Percentiles rank a stretch among this genome's conserved stretches.
Evolutionary conservation across 2,329 filamentous ascomycete species (phyloP).

Genomic region (Trichoderma hamatum): DNA sequence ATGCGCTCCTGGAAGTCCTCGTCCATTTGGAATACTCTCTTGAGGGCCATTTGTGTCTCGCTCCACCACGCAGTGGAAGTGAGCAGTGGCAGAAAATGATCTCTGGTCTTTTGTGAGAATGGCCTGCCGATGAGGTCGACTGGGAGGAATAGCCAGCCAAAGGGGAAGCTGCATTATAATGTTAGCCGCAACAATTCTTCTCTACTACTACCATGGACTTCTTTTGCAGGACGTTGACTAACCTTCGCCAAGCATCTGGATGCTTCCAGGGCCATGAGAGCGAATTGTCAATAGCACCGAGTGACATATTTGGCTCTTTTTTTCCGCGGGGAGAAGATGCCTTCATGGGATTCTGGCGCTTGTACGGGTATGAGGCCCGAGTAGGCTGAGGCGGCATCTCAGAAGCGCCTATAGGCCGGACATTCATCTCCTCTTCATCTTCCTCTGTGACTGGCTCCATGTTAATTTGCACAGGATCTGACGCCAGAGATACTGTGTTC

Average conservation of each 20-base stretch:
- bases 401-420: constrained; percentile 61
- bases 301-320: constrained; percentile 63
- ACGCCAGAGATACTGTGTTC: constrained; percentile 81
- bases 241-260: constrained; percentile 79
- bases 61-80: constrained; percentile 98
- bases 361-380: constrained; percentile 67
- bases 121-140: constrained; percentile 95
- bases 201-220: not conserved
- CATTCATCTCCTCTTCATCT: constrained; percentile 46
- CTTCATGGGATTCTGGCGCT: constrained; percentile 81
- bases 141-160: constrained; percentile 96
- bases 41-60: constrained; percentile 84
- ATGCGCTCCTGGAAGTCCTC: constrained; percentile 97
- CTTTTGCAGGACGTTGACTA: constrained; percentile 25
- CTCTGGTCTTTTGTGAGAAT: constrained; percentile 89
- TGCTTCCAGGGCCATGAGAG: constrained; percentile 99
- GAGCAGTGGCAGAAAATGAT: constrained; percentile 93
- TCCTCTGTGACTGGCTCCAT: constrained; percentile 52
- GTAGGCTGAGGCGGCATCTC: constrained; percentile 47
- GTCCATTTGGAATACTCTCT: constrained; percentile 87
- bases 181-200: not conserved
- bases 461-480: constrained; percentile 74
- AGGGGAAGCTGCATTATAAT: constrained; percentile 75
- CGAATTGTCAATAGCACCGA: constrained; percentile 97
- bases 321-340: constrained; percentile 58